Percentiles rank a stretch among this genome's conserved stretches.
Evolutionary conservation across 2,329 filamentous ascomycete genomes (phyloP).

Genomic region (Aspergillus tanneri): DNA sequence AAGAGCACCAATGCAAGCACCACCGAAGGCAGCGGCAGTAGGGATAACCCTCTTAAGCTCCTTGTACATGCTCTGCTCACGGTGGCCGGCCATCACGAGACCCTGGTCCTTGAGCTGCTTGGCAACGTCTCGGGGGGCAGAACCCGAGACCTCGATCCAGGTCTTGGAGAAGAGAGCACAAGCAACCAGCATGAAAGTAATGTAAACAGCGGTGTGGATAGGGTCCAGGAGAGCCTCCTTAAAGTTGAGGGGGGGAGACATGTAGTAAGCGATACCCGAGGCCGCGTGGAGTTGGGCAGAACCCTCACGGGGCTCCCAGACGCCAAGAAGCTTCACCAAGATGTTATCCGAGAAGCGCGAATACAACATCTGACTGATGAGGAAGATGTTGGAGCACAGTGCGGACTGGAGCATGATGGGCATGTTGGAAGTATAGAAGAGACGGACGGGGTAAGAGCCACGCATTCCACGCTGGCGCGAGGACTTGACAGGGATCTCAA

Average conservation of each 20-base stretch:
- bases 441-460: constrained; percentile 94
- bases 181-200: constrained; percentile 95
- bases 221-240: constrained; percentile 95
- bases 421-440: constrained; percentile 99
- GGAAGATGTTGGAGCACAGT: constrained; percentile 97
- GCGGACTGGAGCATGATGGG: constrained; percentile 99
- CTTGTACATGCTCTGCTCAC: constrained; percentile 99
- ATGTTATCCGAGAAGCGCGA: constrained; percentile 99
- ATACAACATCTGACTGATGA: constrained; percentile 99
- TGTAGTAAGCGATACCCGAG: constrained; percentile 97
- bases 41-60: constrained; percentile 99
- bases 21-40: constrained; percentile 95
- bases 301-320: constrained; percentile 94
- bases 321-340: constrained; percentile 92
- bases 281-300: constrained; percentile 92
- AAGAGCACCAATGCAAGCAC: constrained; percentile 96
- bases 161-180: constrained; percentile 99
- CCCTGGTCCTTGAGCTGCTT: constrained; percentile 99
- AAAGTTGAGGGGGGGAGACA: constrained; percentile 97
- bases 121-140: constrained; percentile 93
- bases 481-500: constrained; percentile 99
- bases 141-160: constrained; percentile 99
- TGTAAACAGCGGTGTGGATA: constrained; percentile 93
- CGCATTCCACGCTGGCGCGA: constrained; percentile 98
- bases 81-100: constrained; percentile 98